Base-by-base conservation (phyloP, 495 filamentous ascomycete genomes). In the Collariella sp. region DNA sequence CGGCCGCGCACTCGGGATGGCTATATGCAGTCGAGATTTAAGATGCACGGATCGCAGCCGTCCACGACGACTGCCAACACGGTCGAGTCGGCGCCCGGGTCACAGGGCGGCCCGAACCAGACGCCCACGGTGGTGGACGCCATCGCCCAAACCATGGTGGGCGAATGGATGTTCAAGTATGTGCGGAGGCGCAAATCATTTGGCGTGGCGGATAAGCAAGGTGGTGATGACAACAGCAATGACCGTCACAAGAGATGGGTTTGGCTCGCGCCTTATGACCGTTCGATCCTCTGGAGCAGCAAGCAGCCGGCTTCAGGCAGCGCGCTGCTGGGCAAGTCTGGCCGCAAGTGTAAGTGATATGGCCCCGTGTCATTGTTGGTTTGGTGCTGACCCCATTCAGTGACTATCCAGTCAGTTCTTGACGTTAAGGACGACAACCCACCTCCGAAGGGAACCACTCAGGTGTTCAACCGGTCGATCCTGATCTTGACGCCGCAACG, bases 101-200 rank as follows among this genome's bases (percentile, higher is more conserved):
- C 88, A 26, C 69, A 77, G 42, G 79, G 72, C 2, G 83, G 82
- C 58, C 70, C 76, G 3, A 76, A 78, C 39, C 83, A 89, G 61
- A 77, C 85, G 24, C 85, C 85, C 0, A 86, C 82, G 53, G 93
- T 97, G 24, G 90, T 97, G n/a, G 91, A 97, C 72, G 88, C 93
- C 13, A 97, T 98, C 70, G 90, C 93, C 3, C 88, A 95, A 61
- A 96, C 93, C 5, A 98, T 97, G 93, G 89, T 97, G 42, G 93
- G 93, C 31, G 93, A 97, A 63, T 98, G 93, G 93, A 97, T 98
- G 93, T 97, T 85, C 79, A 98, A 98, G 64, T 97, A 97, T 65
- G 87, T 97, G 38, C 81, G 93, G 38, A 82, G 89, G 66, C 81
- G 93, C 57, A 96, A 88, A 69, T 93, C 93, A 2, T 97, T 98